Evolutionary conservation across 495 filamentous ascomycete species (phyloP), one percentile per base, ranked within the genome.

Genomic region (Penicillium macrosclerotiorum): DNA sequence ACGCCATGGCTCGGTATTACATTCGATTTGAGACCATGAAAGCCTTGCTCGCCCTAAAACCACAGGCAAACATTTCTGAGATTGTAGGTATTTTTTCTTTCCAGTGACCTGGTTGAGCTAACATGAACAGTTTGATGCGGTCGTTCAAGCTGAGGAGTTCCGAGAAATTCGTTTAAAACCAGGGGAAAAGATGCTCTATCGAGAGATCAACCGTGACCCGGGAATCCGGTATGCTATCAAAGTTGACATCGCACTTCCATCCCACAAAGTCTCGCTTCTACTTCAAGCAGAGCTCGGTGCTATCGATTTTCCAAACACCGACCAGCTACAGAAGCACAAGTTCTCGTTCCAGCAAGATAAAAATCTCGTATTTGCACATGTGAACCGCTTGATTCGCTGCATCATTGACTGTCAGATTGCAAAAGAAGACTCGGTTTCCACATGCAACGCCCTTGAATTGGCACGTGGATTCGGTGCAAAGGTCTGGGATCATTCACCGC

Each of bases 1-100:
- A 89, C 43, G 86, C 89, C 1, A 98, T 98, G 93, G 89, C 93
- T 27, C 83, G 83, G 40, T 96, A 96, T 60, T 96, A 90, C 69
- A 71, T 98, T 2, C 81, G 83, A n/a, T 95, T 94, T 54, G 77
- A 86, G 32, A 96, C 91, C 0, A 97, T 97, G 90, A 86, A 84
- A 54, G 64, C 73, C 2, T 62, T 96, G 3, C 62, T 96, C 17
- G 69, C 69, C 2, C 68, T 98, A 41, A 75, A 78, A 18, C 60
- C 66, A 5, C 77, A 77, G 14, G 77, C 83, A 1, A 76, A 75
- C 4, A 69, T 89, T 17, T 81, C 83, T 24, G 75, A 88, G 22
- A 84, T 94, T 59, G 89, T 93, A 68, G 69, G 85, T 67, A 5
- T 5, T 12, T 35, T 16, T 20, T 11, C 9, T 12, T 41, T 25